phyloP scores from a whole-genome alignment of 257 asterid genomes.

The Fraxinus pennsylvanica region DNA sequence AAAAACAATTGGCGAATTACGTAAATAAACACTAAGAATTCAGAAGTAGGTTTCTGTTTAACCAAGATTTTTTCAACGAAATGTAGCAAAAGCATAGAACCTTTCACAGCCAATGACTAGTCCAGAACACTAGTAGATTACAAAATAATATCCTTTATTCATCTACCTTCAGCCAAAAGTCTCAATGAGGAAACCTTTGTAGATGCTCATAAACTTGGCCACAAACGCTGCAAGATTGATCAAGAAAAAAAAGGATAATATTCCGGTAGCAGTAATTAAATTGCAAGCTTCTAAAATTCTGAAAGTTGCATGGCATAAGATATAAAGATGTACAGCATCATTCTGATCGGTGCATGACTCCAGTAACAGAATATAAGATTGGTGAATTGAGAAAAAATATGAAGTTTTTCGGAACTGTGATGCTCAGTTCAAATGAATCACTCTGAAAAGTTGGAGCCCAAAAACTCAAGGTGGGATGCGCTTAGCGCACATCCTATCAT shows the following conservation, averaged over 20 bases:
- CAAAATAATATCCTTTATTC: slow-evolving; percentile 7
- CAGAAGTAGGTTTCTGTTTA: neutral
- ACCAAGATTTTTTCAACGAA: slow-evolving; percentile 1
- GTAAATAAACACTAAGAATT: neutral
- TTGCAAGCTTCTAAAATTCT: too few species aligned
- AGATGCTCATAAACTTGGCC: slow-evolving; percentile 98
- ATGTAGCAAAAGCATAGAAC: slow-evolving; percentile 13
- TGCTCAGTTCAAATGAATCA: too few species aligned
- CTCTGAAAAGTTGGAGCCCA: too few species aligned
- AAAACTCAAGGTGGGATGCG: too few species aligned
- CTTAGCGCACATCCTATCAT: too few species aligned
- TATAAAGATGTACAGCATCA: neutral
- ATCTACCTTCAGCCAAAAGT: slow-evolving; percentile 62
- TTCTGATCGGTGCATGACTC: neutral
- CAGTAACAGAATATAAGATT: neutral
- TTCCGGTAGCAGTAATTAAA: neutral
- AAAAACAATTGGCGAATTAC: neutral
- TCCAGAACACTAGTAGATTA: neutral
- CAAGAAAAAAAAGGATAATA: neutral
- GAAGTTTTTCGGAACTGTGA: neutral
- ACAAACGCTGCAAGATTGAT: slow-evolving; percentile 77
- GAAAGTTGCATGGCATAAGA: too few species aligned
- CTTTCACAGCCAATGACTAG: slow-evolving; percentile 14
- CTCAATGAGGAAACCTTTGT: slow-evolving; percentile 85
- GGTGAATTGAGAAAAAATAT: neutral